Evolutionary conservation across 305 asterid species (phyloP), one percentile per base, ranked within the genome.

Genomic region (Fraxinus greggii): DNA sequence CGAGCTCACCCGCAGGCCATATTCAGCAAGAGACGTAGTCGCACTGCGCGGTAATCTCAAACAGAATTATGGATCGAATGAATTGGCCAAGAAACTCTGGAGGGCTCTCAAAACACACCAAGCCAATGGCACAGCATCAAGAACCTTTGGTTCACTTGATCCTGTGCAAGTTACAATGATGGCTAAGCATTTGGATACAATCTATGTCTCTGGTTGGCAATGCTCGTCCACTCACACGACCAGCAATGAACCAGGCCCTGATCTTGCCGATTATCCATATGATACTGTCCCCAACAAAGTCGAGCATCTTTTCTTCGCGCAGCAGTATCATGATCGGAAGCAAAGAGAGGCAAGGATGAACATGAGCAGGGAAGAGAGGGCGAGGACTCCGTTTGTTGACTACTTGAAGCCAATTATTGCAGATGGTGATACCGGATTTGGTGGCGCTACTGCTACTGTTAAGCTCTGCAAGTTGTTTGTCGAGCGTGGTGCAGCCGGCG

Each of bases 401-500:
- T 96, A 96, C 88, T 76, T 96, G 86, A 92, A 93, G 82, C 98
- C 99, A 6, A 96, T 96, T 54, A 96, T 96, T 67, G 99, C 99
- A 61, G 98, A 96, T 79, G 98, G 99, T 0, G 99, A 94, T 88
- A 96, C 98, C 8, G 99, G 99, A 2, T 96, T 96, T 82, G 99
- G 99, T 48, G 98, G 98, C 42, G 94, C 99, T 82, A 96, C 99
- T 45, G 98, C 99, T 59, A 96, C 99, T 0, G 92, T 96, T 5
- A 95, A 95, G 90, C 95, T 96, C 2, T 94, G 98, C 87, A 96
- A 96, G 91, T 91, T 96, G 1, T 96, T 94, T 24, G 99, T 93
- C 1, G 99, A 96, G 89, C 98, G 99, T n/a, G 99, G 99, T 1
- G 99, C 99, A 13, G 98, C 98, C 9, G 99, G 98, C 0, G 98